A percentile compares a stretch with the other conserved stretches of the same genome.
These are phyloP conservation scores for Plantago major DNA, from an alignment of 257 asterid genomes.

Conservation along the genomic window DNA sequence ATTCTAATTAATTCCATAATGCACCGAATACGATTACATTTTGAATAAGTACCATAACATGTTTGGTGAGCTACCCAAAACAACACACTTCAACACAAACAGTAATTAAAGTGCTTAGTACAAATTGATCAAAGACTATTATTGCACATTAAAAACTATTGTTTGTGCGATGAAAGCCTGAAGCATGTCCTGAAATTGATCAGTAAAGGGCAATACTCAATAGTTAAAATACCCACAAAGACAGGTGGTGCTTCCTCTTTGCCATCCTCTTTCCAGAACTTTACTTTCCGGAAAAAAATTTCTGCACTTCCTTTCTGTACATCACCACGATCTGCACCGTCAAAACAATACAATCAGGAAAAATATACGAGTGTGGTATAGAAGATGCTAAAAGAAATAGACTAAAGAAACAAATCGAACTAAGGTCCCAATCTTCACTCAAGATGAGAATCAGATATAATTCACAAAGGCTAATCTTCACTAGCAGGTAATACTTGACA, in stretches of 20 bases:
- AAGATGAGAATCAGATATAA: conserved; percentile 6
- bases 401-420: conserved; percentile 2
- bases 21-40: too few species aligned
- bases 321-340: conserved; percentile 80
- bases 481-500: conserved; percentile 3
- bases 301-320: conserved; percentile 98
- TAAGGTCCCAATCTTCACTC: neutral
- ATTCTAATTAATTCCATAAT: too few species aligned
- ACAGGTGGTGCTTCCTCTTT: conserved; percentile 99
- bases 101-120: too few species aligned
- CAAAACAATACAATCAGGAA: conserved; percentile 14
- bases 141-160: neutral
- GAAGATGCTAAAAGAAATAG: neutral
- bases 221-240: conserved; percentile 75
- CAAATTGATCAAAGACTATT: too few species aligned
- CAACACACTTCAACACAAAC: too few species aligned
- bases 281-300: conserved; percentile 95
- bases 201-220: conserved; percentile 2
- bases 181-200: conserved; percentile 7
- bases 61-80: too few species aligned
- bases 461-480: conserved; percentile 9
- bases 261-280: conserved; percentile 97
- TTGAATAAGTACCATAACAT: too few species aligned
- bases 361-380: neutral
- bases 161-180: neutral